Evolutionary conservation across 805 yeast genomes (phyloP).

Genomic region (Zygosaccharomyces bailii): DNA sequence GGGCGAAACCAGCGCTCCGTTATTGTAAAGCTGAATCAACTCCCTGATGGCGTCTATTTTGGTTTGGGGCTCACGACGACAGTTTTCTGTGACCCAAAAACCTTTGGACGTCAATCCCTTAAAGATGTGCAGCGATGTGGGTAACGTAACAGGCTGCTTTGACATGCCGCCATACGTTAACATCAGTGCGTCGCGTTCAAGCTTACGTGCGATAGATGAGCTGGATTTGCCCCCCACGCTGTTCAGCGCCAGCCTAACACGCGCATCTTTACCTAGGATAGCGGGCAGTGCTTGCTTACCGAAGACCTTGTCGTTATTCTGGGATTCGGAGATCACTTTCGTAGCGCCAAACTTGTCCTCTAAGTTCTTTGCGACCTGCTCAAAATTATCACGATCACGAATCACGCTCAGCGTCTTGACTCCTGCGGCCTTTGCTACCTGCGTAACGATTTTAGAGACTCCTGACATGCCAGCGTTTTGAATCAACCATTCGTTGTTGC

Average conservation of each 20-base stretch:
- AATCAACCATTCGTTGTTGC: slow-evolving; percentile 74
- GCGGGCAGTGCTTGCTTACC: slow-evolving; percentile 49
- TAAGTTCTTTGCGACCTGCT: slow-evolving; percentile 55
- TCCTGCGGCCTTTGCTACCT: slow-evolving; percentile 75
- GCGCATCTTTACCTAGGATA: slow-evolving; percentile 42
- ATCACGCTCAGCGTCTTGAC: slow-evolving; percentile 82
- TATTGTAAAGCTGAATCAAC: slow-evolving; percentile 54
- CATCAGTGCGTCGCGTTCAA: slow-evolving; percentile 68
- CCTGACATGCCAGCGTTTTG: slow-evolving; percentile 97
- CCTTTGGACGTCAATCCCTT: slow-evolving; percentile 84
- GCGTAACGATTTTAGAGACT: slow-evolving; percentile 89
- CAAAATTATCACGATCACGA: slow-evolving; percentile 78
- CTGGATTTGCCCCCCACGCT: slow-evolving; percentile 91
- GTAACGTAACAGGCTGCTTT: slow-evolving; percentile 86
- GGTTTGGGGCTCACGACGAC: slow-evolving; percentile 54
- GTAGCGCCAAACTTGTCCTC: slow-evolving; percentile 70
- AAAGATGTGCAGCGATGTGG: slow-evolving; percentile 85
- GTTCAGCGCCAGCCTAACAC: slow-evolving; percentile 76
- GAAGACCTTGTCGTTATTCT: slow-evolving; percentile 67
- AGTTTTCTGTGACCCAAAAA: slow-evolving; percentile 84
- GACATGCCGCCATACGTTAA: slow-evolving; percentile 98
- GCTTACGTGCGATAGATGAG: slow-evolving; percentile 77
- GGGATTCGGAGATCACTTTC: slow-evolving; percentile 80
- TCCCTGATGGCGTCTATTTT: slow-evolving; percentile 54
- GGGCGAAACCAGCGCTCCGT: slow-evolving; percentile 55